Evolutionary conservation across 2,329 filamentous ascomycete species (phyloP).

Genomic region (Neonectria faginata): DNA sequence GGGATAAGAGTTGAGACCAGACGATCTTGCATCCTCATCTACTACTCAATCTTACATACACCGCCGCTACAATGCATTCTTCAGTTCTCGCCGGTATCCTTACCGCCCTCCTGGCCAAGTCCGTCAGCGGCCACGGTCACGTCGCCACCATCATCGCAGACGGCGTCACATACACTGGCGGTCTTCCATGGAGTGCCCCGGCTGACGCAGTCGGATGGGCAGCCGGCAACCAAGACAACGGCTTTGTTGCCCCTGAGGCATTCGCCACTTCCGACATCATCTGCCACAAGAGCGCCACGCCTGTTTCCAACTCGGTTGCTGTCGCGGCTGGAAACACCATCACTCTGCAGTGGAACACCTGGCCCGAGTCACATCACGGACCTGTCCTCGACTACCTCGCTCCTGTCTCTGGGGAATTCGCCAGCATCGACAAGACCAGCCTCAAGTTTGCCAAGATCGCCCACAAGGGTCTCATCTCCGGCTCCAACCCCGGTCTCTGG

Average conservation of each 20-base stretch:
- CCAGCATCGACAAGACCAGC: conserved; percentile 60
- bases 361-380: conserved; percentile 73
- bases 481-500: conserved; percentile 61
- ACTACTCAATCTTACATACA: not conserved
- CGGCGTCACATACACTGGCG: conserved; percentile 48
- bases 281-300: conserved; percentile 58
- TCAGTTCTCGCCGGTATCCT: conserved; percentile 29
- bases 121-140: conserved; percentile 48
- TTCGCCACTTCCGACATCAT: conserved; percentile 58
- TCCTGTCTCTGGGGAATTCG: conserved; percentile 62
- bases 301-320: conserved; percentile 53
- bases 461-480: conserved; percentile 62
- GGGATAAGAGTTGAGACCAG: not conserved
- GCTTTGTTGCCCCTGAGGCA: conserved; percentile 59
- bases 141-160: conserved; percentile 41
- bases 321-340: conserved; percentile 71
- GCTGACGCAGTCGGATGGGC: conserved; percentile 51
- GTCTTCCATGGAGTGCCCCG: conserved; percentile 44
- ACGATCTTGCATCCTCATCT: not conserved
- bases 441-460: conserved; percentile 72
- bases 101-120: conserved; percentile 40
- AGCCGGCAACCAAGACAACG: conserved; percentile 53
- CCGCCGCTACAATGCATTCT: conserved; percentile 4
- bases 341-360: conserved; percentile 71
- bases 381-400: conserved; percentile 72